These are phyloP conservation scores for Gentiana macrophylla DNA, from an alignment of 257 asterid species.

Conservation along the genomic window DNA sequence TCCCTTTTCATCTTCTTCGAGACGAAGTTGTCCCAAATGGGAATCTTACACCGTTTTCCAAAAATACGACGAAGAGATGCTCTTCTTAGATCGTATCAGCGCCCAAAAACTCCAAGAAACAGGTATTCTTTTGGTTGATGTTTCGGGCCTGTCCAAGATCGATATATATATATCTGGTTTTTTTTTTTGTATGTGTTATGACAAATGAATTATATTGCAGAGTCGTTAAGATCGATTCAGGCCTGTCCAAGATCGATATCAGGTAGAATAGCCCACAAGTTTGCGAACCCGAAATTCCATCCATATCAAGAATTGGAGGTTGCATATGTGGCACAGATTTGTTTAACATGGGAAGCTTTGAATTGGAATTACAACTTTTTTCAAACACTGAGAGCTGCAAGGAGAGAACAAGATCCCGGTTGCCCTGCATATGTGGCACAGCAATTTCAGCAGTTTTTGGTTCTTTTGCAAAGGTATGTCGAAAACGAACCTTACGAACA, in stretches of 20 bases:
- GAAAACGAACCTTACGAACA: constrained; percentile 86
- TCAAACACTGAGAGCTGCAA: constrained; percentile 47
- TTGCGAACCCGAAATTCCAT: constrained; percentile 24
- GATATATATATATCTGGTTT: too few species aligned
- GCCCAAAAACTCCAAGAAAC: constrained; percentile 85
- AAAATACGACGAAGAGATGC: constrained; percentile 88
- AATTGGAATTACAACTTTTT: constrained; percentile 82
- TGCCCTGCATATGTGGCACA: constrained; percentile 78
- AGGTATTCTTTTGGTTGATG: constrained; percentile 18
- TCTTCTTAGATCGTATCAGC: constrained; percentile 65
- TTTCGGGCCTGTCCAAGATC: too few species aligned
- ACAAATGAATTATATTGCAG: constrained; percentile 20
- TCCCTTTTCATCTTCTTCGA: constrained; percentile 75
- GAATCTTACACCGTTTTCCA: constrained; percentile 87
- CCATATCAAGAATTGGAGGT: constrained; percentile 69
- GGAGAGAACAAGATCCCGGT: constrained; percentile 48
- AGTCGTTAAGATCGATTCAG: constrained; percentile 65
- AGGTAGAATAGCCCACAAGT: constrained; percentile 48
- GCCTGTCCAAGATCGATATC: constrained; percentile 84
- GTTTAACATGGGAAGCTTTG: constrained; percentile 87
- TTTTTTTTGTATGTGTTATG: not conserved
- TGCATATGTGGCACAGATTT: constrained; percentile 85
- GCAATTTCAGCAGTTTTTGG: constrained; percentile 81
- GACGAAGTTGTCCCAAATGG: constrained; percentile 94
- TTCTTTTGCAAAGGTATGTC: constrained; percentile 60